phyloP scores from a whole-genome alignment of 768 basidiomycete species.

The Hygrophorus russula region DNA sequence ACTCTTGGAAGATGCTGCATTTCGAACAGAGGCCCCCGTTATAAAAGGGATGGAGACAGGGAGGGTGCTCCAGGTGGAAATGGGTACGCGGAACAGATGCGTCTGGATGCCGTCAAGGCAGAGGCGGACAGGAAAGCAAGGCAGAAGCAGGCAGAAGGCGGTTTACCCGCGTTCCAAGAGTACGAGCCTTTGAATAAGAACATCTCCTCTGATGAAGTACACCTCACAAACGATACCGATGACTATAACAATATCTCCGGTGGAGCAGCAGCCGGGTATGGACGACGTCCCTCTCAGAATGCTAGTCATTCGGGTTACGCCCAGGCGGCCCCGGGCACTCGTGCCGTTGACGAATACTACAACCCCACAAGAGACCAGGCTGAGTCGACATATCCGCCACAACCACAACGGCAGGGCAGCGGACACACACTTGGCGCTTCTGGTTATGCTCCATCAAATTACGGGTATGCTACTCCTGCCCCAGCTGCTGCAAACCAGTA shows the following conservation, averaged over 20 bases:
- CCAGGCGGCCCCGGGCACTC: constrained; percentile 49
- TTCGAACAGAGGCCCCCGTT: constrained; percentile 33
- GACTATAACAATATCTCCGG: constrained; percentile 17
- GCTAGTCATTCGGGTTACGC: constrained; percentile 42
- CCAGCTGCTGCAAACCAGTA: constrained; percentile 20
- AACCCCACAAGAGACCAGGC: constrained; percentile 15
- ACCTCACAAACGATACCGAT: constrained; percentile 32
- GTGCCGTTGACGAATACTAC: constrained; percentile 73
- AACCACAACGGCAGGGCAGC: constrained; percentile 33
- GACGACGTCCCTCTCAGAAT: constrained; percentile 19
- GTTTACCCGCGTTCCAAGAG: constrained; percentile 69
- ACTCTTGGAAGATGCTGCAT: constrained; percentile 79
- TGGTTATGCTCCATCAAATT: constrained; percentile 27
- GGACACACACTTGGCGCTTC: constrained; percentile 24
- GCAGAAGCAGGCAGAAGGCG: constrained; percentile 47
- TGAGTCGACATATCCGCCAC: constrained; percentile 29
- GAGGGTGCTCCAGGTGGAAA: constrained; percentile 17
- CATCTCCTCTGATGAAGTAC: constrained; percentile 44
- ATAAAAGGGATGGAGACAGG: constrained; percentile 25
- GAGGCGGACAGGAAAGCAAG: constrained; percentile 75
- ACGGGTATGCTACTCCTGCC: constrained; percentile 10
- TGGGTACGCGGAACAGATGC: constrained; percentile 51
- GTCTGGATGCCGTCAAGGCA: constrained; percentile 77
- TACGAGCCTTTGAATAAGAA: constrained; percentile 58
- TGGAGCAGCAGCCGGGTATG: constrained; percentile 19